Evolutionary conservation across 2,329 filamentous ascomycete species (phyloP).

Genomic region (Colletotrichum cordylinicola): DNA sequence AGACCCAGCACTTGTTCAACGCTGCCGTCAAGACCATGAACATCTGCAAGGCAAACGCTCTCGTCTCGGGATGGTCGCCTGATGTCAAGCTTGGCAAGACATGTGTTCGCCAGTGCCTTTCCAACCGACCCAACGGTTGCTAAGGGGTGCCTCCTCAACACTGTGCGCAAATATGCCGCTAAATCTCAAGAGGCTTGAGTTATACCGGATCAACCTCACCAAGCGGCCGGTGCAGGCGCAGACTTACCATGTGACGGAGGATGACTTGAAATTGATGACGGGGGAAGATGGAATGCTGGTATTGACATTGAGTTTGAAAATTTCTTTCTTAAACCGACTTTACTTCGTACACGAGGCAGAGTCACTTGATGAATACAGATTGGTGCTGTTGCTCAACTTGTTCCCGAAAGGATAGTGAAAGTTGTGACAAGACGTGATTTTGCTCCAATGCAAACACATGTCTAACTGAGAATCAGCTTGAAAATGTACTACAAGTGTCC

Average conservation of each 20-base stretch:
- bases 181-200: conserved; percentile 47
- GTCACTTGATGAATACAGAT: neutral
- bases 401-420: too few species aligned
- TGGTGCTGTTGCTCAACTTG: neutral
- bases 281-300: accelerated
- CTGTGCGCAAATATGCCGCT: conserved; percentile 48
- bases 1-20: neutral
- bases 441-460: too few species aligned
- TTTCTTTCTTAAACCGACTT: neutral
- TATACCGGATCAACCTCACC: conserved; percentile 48
- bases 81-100: accelerated
- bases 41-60: accelerated
- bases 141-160: conserved; percentile 29
- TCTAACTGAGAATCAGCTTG: accelerated
- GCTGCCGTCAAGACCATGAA: neutral
- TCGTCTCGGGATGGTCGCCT: neutral
- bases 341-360: neutral
- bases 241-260: too few species aligned
- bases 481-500: neutral
- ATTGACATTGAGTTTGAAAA: neutral
- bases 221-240: neutral
- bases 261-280: neutral
- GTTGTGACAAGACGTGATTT: too few species aligned
- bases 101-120: neutral
- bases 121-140: neutral